phyloP scores from a whole-genome alignment of 352 stramenopile species.

The Pseudoperonospora humuli region DNA sequence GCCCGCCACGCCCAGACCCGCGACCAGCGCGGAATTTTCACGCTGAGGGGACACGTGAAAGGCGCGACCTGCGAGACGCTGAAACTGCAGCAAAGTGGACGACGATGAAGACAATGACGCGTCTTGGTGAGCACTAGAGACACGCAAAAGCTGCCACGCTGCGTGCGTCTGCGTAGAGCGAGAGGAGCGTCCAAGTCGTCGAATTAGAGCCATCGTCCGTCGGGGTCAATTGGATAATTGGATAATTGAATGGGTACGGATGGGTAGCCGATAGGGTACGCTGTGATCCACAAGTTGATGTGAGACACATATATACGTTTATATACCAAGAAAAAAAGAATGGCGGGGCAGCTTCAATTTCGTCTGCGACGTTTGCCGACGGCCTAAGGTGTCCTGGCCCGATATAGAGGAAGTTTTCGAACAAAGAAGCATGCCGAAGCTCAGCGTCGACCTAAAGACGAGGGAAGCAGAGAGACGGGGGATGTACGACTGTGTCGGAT shows the following conservation, averaged over 20 bases:
- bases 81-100: neutral
- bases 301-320: neutral
- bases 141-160: slow-evolving; percentile 6
- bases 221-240: too few relatives aligned
- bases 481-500: neutral
- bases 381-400: neutral
- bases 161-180: slow-evolving; percentile 8
- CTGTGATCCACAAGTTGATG: too few relatives aligned
- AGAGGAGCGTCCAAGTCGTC: slow-evolving; percentile 19
- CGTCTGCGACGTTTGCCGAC: neutral
- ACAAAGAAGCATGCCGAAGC: slow-evolving; percentile 1
- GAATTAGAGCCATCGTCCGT: slow-evolving; percentile 22
- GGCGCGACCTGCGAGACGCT: slow-evolving; percentile 20
- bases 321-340: neutral
- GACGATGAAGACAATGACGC: neutral
- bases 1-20: slow-evolving; percentile 55
- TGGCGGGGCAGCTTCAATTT: neutral
- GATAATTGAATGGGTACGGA: too few relatives aligned
- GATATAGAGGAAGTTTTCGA: neutral
- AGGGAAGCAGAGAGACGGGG: neutral
- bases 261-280: too few relatives aligned
- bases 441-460: neutral
- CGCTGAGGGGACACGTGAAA: slow-evolving; percentile 65
- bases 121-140: neutral
- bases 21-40: slow-evolving; percentile 54